A percentile compares a stretch with the other conserved stretches of the same genome.
Evolutionary conservation across 2,329 filamentous ascomycete genomes (phyloP).

Genomic region (Botryotinia convoluta): DNA sequence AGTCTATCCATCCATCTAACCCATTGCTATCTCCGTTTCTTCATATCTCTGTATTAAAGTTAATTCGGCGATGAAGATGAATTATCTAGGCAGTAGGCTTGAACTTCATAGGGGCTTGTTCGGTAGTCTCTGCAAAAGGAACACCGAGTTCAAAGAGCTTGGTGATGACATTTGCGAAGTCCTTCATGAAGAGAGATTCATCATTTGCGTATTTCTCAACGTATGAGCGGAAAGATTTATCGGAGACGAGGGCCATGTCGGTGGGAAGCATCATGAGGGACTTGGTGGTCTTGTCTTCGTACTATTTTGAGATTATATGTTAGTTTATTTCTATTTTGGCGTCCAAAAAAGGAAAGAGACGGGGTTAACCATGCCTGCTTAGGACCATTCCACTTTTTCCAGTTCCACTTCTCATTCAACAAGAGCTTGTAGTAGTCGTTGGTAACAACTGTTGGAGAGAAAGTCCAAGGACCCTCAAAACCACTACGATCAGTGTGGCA

Average conservation of each 20-base stretch:
- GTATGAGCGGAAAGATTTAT: slow-evolving; percentile 78
- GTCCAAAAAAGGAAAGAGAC: not conserved
- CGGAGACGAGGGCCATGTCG: slow-evolving; percentile 82
- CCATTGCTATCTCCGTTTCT: not conserved
- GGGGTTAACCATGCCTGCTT: slow-evolving; percentile 53
- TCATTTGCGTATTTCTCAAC: slow-evolving; percentile 90
- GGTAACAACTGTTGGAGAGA: slow-evolving; percentile 84
- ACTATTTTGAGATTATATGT: slow-evolving; percentile 47
- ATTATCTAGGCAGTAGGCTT: slow-evolving; percentile 49
- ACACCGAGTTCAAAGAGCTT: slow-evolving; percentile 94
- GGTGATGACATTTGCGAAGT: slow-evolving; percentile 75
- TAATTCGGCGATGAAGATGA: not conserved
- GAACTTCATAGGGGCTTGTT: slow-evolving; percentile 59
- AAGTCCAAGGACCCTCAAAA: slow-evolving; percentile 87
- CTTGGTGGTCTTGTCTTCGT: slow-evolving; percentile 84
- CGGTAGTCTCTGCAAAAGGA: slow-evolving; percentile 68
- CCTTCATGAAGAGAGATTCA: slow-evolving; percentile 87
- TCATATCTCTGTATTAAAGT: not conserved
- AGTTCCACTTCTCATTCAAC: slow-evolving; percentile 87
- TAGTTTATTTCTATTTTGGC: not conserved
- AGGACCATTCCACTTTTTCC: slow-evolving; percentile 88
- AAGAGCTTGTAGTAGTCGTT: slow-evolving; percentile 94
- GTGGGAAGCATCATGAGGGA: slow-evolving; percentile 95
- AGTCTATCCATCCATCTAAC: not conserved
- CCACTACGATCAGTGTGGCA: slow-evolving; percentile 87